Base-by-base conservation (phyloP, 2,329 filamentous ascomycete genomes). In the Pseudogymnoascus pannorum region DNA sequence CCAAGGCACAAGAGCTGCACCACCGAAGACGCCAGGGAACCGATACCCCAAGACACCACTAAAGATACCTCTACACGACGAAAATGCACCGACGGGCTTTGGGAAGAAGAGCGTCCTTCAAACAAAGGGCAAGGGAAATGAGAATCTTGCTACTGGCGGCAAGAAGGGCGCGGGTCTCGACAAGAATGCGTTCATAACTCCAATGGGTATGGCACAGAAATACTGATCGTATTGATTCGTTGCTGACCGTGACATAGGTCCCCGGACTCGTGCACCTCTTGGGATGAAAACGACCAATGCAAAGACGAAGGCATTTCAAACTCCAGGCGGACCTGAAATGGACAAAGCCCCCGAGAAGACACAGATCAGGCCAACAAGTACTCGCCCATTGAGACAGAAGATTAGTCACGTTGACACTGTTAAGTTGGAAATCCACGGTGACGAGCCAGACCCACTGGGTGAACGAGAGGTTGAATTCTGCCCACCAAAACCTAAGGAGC, bases 231-330 rank as follows among this genome's bases (percentile, higher is more conserved):
- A 60, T n/a, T 20, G 63, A 61, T 68, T 57, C 35, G 40, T 35
- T 18, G 44, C 54, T 60, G 16, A 60, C 18, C 12, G 9, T 26
- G 9, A 14, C 26, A 14, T 38, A 71, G 72, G 71, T 63, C 66
- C 87, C 58, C 85, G 86, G 63, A 87, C 79, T 63, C 86, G 93
- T 69, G 92, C 92, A 36, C 89, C 91, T 11, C 78, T 99, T 57
- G 93, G 93, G 33, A 88, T 91, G 80, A 99, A 99, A 76, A 97
- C 93, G 1, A 97, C 94, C 59, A 99, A 99, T 74, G 91, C 90
- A 60, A 97, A 96, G 78, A 83, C 87, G 63, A 84, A 80, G 71
- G 81, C 79, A 58, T 81, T 86, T 66, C 86, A 88, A 65, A 87
- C 86, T 3, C 83, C 83, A 5, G 86, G 83, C 29, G 86, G 82